Conservation (phyloP, 805 yeast species). For the Priceomyces melissophilus region DNA sequence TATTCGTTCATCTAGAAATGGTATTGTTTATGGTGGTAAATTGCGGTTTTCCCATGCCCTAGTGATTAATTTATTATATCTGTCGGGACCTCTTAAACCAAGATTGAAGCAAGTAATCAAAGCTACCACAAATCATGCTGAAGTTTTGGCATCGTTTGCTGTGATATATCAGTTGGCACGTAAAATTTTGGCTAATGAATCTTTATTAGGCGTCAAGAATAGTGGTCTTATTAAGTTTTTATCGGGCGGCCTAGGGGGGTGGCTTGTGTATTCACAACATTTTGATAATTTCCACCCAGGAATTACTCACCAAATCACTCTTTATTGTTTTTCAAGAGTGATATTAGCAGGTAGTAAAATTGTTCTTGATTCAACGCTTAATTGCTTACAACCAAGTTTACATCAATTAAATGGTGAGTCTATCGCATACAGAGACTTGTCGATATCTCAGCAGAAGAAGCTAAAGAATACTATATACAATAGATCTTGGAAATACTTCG, state of each 20-base stretch:
- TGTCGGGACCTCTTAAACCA: constrained; percentile 47
- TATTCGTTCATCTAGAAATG: constrained; percentile 39
- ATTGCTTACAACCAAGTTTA: constrained; percentile 30
- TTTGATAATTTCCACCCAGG: constrained; percentile 43
- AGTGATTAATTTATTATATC: constrained; percentile 56
- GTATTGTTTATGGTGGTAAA: constrained; percentile 59
- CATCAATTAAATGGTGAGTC: constrained; percentile 12
- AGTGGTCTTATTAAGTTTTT: constrained; percentile 27
- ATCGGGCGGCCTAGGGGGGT: constrained; percentile 40
- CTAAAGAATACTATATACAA: constrained; percentile 26
- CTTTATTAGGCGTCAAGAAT: constrained; percentile 31
- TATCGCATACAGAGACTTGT: constrained; percentile 25
- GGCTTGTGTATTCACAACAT: constrained; percentile 43
- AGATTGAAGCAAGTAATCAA: constrained; percentile 43
- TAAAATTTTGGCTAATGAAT: constrained; percentile 28
- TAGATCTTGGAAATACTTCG: constrained; percentile 54
- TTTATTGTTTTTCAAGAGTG: constrained; percentile 70
- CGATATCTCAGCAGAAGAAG: constrained; percentile 29
- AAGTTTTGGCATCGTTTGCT: constrained; percentile 55
- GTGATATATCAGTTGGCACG: constrained; percentile 44
- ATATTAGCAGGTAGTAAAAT: constrained; percentile 58
- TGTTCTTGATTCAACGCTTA: constrained; percentile 36
- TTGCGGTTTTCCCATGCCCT: constrained; percentile 62
- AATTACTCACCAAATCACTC: constrained; percentile 70
- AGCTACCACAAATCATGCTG: constrained; percentile 56